Evolutionary conservation across 1,284 basidiomycete species (phyloP).

Genomic region (Dichomitus squalens): DNA sequence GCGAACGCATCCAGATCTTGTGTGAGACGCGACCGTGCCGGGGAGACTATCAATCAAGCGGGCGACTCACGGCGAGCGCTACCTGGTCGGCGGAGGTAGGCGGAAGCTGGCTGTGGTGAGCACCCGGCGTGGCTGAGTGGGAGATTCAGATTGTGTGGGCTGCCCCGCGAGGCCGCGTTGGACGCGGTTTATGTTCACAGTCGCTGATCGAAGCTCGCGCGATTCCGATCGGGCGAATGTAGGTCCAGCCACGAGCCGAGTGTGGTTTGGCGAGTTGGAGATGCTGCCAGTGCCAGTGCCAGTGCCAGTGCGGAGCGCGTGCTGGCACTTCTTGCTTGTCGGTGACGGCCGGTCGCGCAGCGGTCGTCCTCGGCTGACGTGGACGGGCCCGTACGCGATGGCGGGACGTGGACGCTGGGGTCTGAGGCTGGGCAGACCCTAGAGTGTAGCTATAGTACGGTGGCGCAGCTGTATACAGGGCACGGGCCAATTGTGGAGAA

Average conservation of each 20-base stretch:
- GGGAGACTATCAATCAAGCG: conserved; percentile 13
- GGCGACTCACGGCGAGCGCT: conserved; percentile 32
- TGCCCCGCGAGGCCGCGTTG: conserved; percentile 8
- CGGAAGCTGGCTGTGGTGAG: conserved; percentile 22
- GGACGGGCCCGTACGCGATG: too few relatives aligned
- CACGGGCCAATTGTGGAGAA: background rate
- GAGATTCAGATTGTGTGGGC: conserved; percentile 23
- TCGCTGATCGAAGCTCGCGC: conserved; percentile 19
- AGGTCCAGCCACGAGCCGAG: conserved; percentile 24
- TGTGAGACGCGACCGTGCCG: background rate
- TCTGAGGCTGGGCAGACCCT: background rate
- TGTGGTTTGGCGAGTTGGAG: conserved; percentile 1
- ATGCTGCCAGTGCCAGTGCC: too few relatives aligned
- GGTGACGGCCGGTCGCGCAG: background rate
- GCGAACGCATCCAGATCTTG: background rate
- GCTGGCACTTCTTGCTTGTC: background rate
- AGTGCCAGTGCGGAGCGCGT: background rate
- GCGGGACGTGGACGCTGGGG: background rate
- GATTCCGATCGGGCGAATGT: conserved; percentile 26
- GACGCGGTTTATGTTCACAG: conserved; percentile 19
- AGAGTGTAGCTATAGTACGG: background rate
- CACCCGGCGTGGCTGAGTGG: conserved; percentile 24
- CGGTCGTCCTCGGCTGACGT: background rate
- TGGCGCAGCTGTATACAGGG: background rate
- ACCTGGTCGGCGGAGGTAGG: conserved; percentile 70